Base-by-base conservation (phyloP, 306 rosid genomes). In the Fragaria ananassa region DNA sequence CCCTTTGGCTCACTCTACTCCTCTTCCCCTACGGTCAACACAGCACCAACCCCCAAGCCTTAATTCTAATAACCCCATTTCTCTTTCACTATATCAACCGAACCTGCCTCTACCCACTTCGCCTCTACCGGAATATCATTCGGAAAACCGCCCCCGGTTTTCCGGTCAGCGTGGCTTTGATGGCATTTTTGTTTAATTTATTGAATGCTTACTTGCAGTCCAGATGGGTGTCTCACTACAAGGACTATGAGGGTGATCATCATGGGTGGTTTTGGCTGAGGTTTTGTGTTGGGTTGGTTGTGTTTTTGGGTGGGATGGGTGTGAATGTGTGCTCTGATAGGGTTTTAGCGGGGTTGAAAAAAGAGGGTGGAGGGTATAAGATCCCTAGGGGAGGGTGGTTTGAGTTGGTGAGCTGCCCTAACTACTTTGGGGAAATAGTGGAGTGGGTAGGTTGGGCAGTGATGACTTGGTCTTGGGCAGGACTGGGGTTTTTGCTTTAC, bases 381-480 rank as follows among this genome's bases (percentile, higher is more conserved):
- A 75, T 96, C 65, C 96, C 98, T 0, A 85, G 15, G 41, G 97
- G 96, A 46, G 90, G 97, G 58, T 76, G 82, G 69, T 95, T 95
- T 76, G 93, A 91, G 74, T 1, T 86, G 21, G 96, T 90, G 11
- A 89, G 92, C 29, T 92, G 93, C 69, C 97, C 99, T 1, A 96
- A 92, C 66, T 96, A 92, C 72, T 77, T 81, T 39, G 96, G 97
- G 57, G 97, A 92, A 85, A 83, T 88, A 9, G 62, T 91, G 74
- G 98, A 92, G 88, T 92, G 99, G 97, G 8, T 91, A 14, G 97
- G 96, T 2, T 96, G 97, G 98, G 82, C 88, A 1, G 72, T 89
- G 73, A 92, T 90, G 96, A 91, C 88, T 6, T 93, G 93, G 86
- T 84, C 96, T 0, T 89, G 89, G 91, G 91, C 49, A 21, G 97